Percentiles rank a stretch among this genome's conserved stretches.
phyloP scores from a whole-genome alignment of 768 basidiomycete species.

The Amyloporia xantha region DNA sequence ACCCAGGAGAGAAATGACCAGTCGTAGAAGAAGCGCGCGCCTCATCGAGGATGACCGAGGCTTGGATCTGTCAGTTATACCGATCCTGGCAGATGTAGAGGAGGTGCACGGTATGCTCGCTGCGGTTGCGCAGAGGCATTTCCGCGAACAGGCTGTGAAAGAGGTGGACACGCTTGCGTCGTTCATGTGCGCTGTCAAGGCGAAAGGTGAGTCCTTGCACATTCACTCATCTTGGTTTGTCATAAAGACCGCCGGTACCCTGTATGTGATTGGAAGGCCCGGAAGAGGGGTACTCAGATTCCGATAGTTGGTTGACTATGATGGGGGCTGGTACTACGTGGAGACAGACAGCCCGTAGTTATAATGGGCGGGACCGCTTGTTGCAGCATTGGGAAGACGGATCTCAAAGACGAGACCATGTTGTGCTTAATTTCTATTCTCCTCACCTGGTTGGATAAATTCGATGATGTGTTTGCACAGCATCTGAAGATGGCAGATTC shows the following conservation, averaged over 20 bases:
- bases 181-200: conserved; percentile 71
- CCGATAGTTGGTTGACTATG: too few relatives aligned
- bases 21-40: conserved; percentile 64
- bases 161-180: conserved; percentile 79
- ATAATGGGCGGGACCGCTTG: too few relatives aligned
- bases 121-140: conserved; percentile 66
- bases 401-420: too few relatives aligned
- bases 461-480: too few relatives aligned
- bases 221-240: background rate
- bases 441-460: too few relatives aligned
- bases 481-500: background rate
- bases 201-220: conserved; percentile 23
- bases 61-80: conserved; percentile 31
- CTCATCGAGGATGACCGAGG: conserved; percentile 54
- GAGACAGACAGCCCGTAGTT: too few relatives aligned
- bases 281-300: too few relatives aligned
- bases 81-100: conserved; percentile 62
- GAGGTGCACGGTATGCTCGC: conserved; percentile 67
- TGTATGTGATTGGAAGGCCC: too few relatives aligned
- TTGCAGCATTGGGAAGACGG: too few relatives aligned
- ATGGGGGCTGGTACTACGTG: too few relatives aligned
- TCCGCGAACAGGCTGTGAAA: conserved; percentile 56
- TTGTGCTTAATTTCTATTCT: too few relatives aligned
- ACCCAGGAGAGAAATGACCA: conserved; percentile 63
- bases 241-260: too few relatives aligned